Conservation (phyloP, 352 stramenopile species). For the Phytophthora palmivora region DNA sequence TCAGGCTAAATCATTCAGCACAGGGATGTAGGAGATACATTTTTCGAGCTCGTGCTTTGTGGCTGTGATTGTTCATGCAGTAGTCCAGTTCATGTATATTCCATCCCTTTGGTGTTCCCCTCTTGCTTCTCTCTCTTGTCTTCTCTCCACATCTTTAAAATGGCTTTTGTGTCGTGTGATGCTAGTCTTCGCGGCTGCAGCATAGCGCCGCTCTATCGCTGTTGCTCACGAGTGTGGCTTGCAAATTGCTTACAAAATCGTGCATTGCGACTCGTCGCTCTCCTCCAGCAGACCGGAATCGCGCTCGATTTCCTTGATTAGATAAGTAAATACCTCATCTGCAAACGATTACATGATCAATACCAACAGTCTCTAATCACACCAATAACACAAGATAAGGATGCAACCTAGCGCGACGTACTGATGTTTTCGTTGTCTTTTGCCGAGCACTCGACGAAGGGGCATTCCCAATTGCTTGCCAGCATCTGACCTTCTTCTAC, state of each 20-base stretch:
- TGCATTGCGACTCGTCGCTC: slow-evolving; percentile 74
- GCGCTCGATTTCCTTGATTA: slow-evolving; percentile 92
- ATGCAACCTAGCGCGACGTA: slow-evolving; percentile 43
- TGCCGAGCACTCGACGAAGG: slow-evolving; percentile 96
- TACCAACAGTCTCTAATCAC: slow-evolving; percentile 3
- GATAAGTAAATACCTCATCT: slow-evolving; percentile 92
- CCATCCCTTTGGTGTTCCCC: too few relatives aligned
- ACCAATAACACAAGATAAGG: too few relatives aligned
- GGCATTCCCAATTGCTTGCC: slow-evolving; percentile 91
- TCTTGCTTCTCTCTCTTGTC: too few relatives aligned
- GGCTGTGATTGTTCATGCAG: too few relatives aligned
- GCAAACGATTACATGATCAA: slow-evolving; percentile 13
- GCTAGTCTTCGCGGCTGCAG: slow-evolving; percentile 21
- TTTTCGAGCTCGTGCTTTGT: too few relatives aligned
- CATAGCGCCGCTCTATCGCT: slow-evolving; percentile 1
- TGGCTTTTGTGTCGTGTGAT: too few relatives aligned
- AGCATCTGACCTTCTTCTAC: slow-evolving; percentile 89
- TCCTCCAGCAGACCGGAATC: slow-evolving; percentile 89
- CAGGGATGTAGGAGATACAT: too few relatives aligned
- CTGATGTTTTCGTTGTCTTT: slow-evolving; percentile 93
- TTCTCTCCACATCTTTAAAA: too few relatives aligned
- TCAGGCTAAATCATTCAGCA: too few relatives aligned
- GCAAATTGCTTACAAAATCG: slow-evolving; percentile 84
- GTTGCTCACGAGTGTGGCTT: slow-evolving; percentile 16
- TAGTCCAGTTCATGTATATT: too few relatives aligned